Percentiles rank a stretch among this genome's conserved stretches.
These are phyloP conservation scores for Paraphoma sp. DNA, from an alignment of 2,329 filamentous ascomycete genomes.

Conservation along the genomic window DNA sequence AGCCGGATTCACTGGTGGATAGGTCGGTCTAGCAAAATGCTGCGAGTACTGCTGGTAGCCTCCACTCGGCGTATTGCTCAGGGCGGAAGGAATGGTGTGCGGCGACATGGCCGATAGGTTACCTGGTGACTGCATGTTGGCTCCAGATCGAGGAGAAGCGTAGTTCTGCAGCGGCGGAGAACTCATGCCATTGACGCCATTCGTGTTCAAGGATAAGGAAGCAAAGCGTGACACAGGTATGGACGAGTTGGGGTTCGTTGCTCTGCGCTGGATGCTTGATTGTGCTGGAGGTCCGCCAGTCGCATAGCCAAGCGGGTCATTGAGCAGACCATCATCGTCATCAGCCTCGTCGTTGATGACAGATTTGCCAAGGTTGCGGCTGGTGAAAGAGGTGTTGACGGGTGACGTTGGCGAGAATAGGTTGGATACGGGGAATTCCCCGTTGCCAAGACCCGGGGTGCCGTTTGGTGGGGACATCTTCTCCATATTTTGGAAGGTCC, in stretches of 20 bases:
- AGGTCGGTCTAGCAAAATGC: slow-evolving; percentile 69
- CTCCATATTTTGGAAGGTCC: slow-evolving; percentile 67
- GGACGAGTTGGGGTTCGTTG: slow-evolving; percentile 75
- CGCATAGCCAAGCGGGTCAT: slow-evolving; percentile 75
- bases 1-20: slow-evolving; percentile 88
- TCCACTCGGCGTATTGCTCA: slow-evolving; percentile 57
- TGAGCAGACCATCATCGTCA: slow-evolving; percentile 76
- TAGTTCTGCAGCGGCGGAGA: slow-evolving; percentile 64
- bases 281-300: slow-evolving; percentile 67
- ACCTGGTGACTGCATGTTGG: slow-evolving; percentile 59
- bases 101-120: slow-evolving; percentile 51
- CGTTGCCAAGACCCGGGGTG: slow-evolving; percentile 61
- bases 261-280: slow-evolving; percentile 64
- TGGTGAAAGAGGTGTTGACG: slow-evolving; percentile 72
- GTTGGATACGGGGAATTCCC: slow-evolving; percentile 68
- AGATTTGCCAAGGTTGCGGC: slow-evolving; percentile 68
- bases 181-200: slow-evolving; percentile 51
- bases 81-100: slow-evolving; percentile 64
- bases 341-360: slow-evolving; percentile 74
- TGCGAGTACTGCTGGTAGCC: slow-evolving; percentile 63
- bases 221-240: slow-evolving; percentile 73
- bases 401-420: slow-evolving; percentile 78
- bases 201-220: slow-evolving; percentile 74
- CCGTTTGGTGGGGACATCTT: slow-evolving; percentile 66
- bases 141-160: slow-evolving; percentile 56